Evolutionary conservation across 306 rosid species (phyloP), one percentile per base, ranked within the genome.

Genomic region (Lupinus albus): DNA sequence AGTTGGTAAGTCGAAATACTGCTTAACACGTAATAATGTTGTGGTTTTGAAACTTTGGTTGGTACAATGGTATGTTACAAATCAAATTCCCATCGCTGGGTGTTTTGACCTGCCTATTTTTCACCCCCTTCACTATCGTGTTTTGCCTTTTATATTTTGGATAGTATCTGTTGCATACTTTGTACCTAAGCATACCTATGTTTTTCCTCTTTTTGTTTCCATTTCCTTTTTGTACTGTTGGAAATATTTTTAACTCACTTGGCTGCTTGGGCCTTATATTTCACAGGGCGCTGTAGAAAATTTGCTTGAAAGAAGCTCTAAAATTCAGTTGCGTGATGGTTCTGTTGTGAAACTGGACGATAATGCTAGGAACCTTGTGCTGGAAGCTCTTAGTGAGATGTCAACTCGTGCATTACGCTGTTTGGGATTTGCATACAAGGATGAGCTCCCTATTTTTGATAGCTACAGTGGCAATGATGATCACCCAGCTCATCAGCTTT

Each of bases 351-450:
- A 68, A 44, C 62, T 93, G 75, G 94, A 93, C 66, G 63, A 75
- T 65, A 79, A 84, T 62, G 69, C 85, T 11, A 89, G 68, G 84
- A 77, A 71, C 38, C 75, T 58, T 8, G 70, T 93, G 48, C 70
- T 88, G 58, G 84, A 86, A 70, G 79, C 66, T 68, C 96, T 93
- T 79, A 84, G 70, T 53, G 89, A 84, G 56, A 93, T 93, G 98
- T 89, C 98, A n/a, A 84, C 87, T 39, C 54, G 91, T 69, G 91
- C 98, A 54, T 78, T 93, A 62, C 90, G 97, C 33, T 89, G 96
- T 82, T 81, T 93, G 82, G 97, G 97, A 73, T 93, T 93, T 78
- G 98, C 98, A 38, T 92, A 83, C 88, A 89, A 89, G 78, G 95
- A 86, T 17, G 93, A 86, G 21, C 86, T 79, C 53, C 63, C 72